phyloP scores from a whole-genome alignment of 2,329 filamentous ascomycete genomes.

The Blumeria hordei region DNA sequence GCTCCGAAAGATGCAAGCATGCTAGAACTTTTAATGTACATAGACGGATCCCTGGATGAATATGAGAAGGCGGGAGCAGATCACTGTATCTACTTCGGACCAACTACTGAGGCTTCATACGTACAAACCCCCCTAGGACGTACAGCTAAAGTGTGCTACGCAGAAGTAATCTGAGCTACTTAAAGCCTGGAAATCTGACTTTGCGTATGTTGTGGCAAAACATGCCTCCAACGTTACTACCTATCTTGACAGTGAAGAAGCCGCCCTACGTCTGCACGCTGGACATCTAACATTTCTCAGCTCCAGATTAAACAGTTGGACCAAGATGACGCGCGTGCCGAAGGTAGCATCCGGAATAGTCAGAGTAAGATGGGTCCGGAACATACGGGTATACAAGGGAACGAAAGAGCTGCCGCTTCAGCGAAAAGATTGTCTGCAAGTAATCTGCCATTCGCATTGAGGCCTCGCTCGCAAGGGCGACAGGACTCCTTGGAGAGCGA shows the following conservation, averaged over 20 bases:
- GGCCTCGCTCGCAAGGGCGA: not conserved
- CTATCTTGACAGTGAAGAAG: not conserved
- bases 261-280: not conserved
- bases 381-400: not conserved
- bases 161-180: not conserved
- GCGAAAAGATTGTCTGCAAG: not conserved
- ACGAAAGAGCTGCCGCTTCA: not conserved
- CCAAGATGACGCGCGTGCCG: too few relatives aligned
- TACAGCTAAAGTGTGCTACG: not conserved
- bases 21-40: too few relatives aligned
- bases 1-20: too few relatives aligned
- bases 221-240: not conserved
- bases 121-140: not conserved
- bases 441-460: not conserved
- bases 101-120: too few relatives aligned
- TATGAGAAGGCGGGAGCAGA: too few relatives aligned
- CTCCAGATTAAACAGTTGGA: too few relatives aligned
- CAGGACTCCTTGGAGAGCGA: not conserved
- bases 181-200: not conserved
- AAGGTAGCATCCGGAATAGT: not conserved
- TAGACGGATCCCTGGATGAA: too few relatives aligned
- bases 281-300: too few relatives aligned
- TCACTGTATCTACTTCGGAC: too few relatives aligned
- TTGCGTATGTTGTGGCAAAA: not conserved
- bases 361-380: not conserved